phyloP scores from a whole-genome alignment of 2,329 filamentous ascomycete genomes.

The Colletotrichum tropicicola region DNA sequence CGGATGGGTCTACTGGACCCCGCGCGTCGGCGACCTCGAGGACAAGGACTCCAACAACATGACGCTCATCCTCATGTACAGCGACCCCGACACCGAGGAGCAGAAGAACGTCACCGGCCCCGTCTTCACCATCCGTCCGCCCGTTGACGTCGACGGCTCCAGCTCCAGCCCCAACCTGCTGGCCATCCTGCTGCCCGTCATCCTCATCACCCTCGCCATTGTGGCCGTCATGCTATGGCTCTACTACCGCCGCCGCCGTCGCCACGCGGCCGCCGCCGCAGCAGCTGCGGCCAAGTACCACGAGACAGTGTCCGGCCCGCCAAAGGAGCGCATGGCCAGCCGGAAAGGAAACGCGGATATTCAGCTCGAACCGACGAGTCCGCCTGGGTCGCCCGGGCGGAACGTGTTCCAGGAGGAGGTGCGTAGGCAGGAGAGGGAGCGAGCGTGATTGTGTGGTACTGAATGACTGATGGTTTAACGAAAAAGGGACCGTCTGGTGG shows the following conservation, averaged over 20 bases:
- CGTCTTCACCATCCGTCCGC: slow-evolving; percentile 32
- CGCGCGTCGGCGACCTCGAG: slow-evolving; percentile 35
- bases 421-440: slow-evolving; percentile 41
- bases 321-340: slow-evolving; percentile 25
- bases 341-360: slow-evolving; percentile 34
- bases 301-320: slow-evolving; percentile 24
- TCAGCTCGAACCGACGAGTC: slow-evolving; percentile 38
- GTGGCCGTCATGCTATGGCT: slow-evolving; percentile 34
- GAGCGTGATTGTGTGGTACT: background rate
- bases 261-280: slow-evolving; percentile 25
- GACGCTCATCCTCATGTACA: slow-evolving; percentile 35
- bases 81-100: slow-evolving; percentile 29
- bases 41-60: slow-evolving; percentile 22
- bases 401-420: slow-evolving; percentile 50
- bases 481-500: background rate
- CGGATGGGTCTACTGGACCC: slow-evolving; percentile 40
- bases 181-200: slow-evolving; percentile 40
- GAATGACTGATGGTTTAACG: background rate
- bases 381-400: slow-evolving; percentile 24
- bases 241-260: slow-evolving; percentile 36
- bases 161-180: slow-evolving; percentile 27
- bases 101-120: slow-evolving; percentile 34
- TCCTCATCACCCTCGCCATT: slow-evolving; percentile 36
- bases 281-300: slow-evolving; percentile 26
- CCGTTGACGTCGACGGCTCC: background rate